Base-by-base conservation (phyloP, 2,329 filamentous ascomycete genomes). In the Penicillium capsulatum region DNA sequence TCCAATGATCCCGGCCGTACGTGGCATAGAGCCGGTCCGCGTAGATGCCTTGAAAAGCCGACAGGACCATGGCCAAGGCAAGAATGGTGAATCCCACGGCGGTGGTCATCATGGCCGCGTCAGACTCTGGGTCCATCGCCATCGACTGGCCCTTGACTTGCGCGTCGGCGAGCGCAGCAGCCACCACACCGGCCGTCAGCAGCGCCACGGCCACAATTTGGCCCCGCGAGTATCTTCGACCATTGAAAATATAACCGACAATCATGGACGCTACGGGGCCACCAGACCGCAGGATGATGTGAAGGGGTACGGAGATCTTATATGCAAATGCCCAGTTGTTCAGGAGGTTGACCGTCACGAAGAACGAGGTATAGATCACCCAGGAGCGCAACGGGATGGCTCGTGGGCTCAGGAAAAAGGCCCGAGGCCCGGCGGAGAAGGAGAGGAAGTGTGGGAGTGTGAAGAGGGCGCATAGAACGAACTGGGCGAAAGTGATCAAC, bases 281-380 rank as follows among this genome's bases (percentile, higher is more conserved):
- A 34, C 91, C 94, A 34, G 90, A 96, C 37, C 92, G 81, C 19
- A 98, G 74, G 51, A 98, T 97, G 55, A 98, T 98, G 61, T 98
- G 92, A 34, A 98, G 81, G 1, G 92, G 92, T 0, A 98, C 88
- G 5, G 89, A 95, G 40, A 98, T 97, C 54, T 89, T 83, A 69
- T 96, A 98, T 47, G 88, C 90, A 65, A 98, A 98, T 5, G 91
- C 92, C 73, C 91, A 91, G 58, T 98, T 98, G 69, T 98, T 98
- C 59, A 98, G 70, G 42, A 97, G 80, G 57, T 97, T 98, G 67
- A 98, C 92, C 47, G 79, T 78, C 63, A 94, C 92, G 68, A 97
- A 97, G 53, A 96, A 78, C 3, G 84, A 71, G 29, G 95, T 95
- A 60, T 94, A 96, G 57, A 91, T 73, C 34, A 86, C 61, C 90